Evolutionary conservation across 345 rosid genomes (phyloP).

Genomic region (Ailanthus altissimus): DNA sequence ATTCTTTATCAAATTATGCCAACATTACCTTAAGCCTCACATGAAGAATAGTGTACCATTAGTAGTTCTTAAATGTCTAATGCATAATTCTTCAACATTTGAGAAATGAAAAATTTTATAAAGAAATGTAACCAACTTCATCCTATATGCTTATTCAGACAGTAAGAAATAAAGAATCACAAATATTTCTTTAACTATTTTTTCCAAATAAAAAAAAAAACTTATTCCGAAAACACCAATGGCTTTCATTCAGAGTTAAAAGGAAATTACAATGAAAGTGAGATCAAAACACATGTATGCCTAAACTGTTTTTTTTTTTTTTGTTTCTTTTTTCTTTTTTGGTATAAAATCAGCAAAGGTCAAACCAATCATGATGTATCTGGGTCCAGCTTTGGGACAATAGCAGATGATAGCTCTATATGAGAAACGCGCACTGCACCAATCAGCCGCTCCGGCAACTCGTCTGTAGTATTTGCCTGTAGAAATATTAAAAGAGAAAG

Average conservation of each 20-base stretch:
- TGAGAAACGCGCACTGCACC: slow-evolving; percentile 96
- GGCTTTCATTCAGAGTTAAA: slow-evolving; percentile 17
- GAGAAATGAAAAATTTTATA: background rate
- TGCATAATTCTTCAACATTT: too few species aligned
- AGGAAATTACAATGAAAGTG: slow-evolving; percentile 17
- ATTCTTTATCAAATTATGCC: too few species aligned
- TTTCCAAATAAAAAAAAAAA: slow-evolving; percentile 8
- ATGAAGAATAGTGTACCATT: too few species aligned
- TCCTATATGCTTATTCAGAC: background rate
- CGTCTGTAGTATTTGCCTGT: slow-evolving; percentile 84
- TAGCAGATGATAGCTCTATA: slow-evolving; percentile 84
- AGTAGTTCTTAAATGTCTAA: too few species aligned
- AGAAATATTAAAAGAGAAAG: too few species aligned
- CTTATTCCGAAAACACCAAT: slow-evolving; percentile 6
- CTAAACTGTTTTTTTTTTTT: slow-evolving; percentile 26
- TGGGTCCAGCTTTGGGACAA: slow-evolving; percentile 68
- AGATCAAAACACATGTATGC: slow-evolving; percentile 18
- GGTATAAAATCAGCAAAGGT: slow-evolving; percentile 19
- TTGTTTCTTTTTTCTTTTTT: slow-evolving; percentile 23
- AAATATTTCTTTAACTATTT: background rate
- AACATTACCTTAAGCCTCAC: too few species aligned
- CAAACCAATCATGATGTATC: slow-evolving; percentile 31
- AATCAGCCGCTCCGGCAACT: slow-evolving; percentile 84
- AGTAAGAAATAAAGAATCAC: background rate
- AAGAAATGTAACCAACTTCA: background rate